Evolutionary conservation across 768 basidiomycete genomes (phyloP), one percentile per base, ranked within the genome.

Genomic region (Lepiota brunneoincarnata): DNA sequence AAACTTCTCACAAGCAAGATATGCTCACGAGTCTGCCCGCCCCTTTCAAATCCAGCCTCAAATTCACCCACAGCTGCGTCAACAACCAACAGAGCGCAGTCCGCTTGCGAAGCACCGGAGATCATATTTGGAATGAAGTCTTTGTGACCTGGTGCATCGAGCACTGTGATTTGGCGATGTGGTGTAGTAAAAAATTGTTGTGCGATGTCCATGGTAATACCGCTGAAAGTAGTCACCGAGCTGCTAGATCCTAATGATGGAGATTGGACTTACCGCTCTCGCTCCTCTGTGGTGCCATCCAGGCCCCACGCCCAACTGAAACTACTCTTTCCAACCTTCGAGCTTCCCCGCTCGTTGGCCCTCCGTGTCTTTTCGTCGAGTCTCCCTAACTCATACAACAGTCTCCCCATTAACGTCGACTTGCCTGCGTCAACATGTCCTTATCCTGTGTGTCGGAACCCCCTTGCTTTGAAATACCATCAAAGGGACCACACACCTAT

Each of bases 51-150:
- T 2, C 96, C 96, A 20, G 92, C 87, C 69, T 99, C 97, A 60
- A 99, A 99, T 64, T 95, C 94, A 17, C 96, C 96, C 1, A 78
- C 83, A 4, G 87, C 77, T 1, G 94, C 86, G 67, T 97, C 97
- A 23, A 99, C 86, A 3, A 98, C 95, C 18, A 98, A 83, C 6
- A 98, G 70, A 0, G 97, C 93, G 43, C 92, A 92, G 61, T 98
- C 97, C 0, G 96, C 97, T 69, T 98, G 97, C 2, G 95, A 86
- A 6, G 97, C 96, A 1, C 97, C 97, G 0, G 95, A 98, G 49
- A 99, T 99, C 96, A 98, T 98, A 66, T 98, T 98, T 1, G 97
- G 97, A 58, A 99, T 89, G 62, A 98, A 98, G 64, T 99, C 97
- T 59, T 86, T 89, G 70, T 99, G 97, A 0, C 97, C 97, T 0